A percentile compares a stretch with the other conserved stretches of the same genome.
Conservation (phyloP, 192 early-diverging fungal genomes). For the Entomortierella lignicola region DNA sequence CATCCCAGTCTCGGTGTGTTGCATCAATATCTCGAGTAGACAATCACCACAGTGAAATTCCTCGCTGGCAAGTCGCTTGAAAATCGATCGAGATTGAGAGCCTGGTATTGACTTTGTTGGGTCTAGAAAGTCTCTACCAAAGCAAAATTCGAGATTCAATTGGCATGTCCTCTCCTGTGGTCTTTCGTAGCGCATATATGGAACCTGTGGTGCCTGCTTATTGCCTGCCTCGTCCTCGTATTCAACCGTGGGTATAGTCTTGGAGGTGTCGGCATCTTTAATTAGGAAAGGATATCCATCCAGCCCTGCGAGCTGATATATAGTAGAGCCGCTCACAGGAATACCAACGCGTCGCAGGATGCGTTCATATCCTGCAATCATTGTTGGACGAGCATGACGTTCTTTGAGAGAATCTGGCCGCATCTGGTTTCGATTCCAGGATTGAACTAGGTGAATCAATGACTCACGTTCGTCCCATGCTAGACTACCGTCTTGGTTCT, state of each 20-base stretch:
- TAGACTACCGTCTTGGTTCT: slow-evolving; percentile 42
- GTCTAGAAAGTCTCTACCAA: slow-evolving; percentile 43
- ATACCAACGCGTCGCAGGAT: slow-evolving; percentile 15
- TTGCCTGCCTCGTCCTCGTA: background rate
- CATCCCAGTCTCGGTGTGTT: slow-evolving; percentile 28
- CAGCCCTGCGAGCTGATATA: slow-evolving; percentile 32
- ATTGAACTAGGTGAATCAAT: slow-evolving; percentile 18
- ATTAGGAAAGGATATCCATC: slow-evolving; percentile 52
- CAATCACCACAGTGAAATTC: slow-evolving; percentile 57
- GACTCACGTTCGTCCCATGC: slow-evolving; percentile 39
- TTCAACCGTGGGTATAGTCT: background rate
- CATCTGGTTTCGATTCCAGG: slow-evolving; percentile 24
- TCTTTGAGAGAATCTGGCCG: background rate
- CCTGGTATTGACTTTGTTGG: background rate
- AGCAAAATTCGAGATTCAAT: slow-evolving; percentile 38
- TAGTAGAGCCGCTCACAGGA: slow-evolving; percentile 21
- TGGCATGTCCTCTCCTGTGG: slow-evolving; percentile 31
- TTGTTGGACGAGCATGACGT: slow-evolving; percentile 13
- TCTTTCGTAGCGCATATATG: slow-evolving; percentile 29
- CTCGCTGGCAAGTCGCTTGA: slow-evolving; percentile 29
- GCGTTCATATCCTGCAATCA: slow-evolving; percentile 12
- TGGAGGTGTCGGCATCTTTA: slow-evolving; percentile 13
- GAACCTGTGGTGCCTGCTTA: slow-evolving; percentile 11
- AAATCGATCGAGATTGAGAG: slow-evolving; percentile 8
- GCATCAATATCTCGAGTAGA: slow-evolving; percentile 41